These are phyloP conservation scores for Boletus semigastroideus DNA, from an alignment of 1,284 basidiomycete genomes.

Conservation along the genomic window DNA sequence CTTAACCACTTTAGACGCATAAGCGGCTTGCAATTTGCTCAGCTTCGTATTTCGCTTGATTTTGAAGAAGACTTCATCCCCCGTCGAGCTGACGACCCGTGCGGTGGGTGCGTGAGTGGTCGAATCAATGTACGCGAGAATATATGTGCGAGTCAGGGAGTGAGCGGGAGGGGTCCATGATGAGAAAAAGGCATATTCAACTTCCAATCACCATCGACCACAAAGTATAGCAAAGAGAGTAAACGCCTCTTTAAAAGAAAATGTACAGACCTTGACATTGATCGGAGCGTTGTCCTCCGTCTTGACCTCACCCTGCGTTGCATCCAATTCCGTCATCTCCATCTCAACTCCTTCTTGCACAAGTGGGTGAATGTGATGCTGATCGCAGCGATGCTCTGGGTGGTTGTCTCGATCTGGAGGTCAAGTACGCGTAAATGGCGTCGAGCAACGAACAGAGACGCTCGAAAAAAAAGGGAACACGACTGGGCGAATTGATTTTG, in stretches of 20 bases:
- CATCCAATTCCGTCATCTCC: constrained; percentile 27
- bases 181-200: background rate
- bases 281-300: constrained; percentile 73
- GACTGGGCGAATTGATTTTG: no score
- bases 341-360: background rate
- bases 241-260: background rate
- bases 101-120: background rate
- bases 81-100: constrained; percentile 73
- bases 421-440: background rate
- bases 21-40: constrained; percentile 91
- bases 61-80: constrained; percentile 97
- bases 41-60: constrained; percentile 94
- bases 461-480: no score
- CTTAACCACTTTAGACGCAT: constrained; percentile 93
- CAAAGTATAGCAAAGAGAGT: no score
- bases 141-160: background rate
- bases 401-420: background rate
- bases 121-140: background rate
- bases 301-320: constrained; percentile 49
- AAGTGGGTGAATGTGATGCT: background rate
- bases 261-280: constrained; percentile 70
- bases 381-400: constrained; percentile 1
- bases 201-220: background rate
- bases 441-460: background rate
- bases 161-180: no score